phyloP scores from a whole-genome alignment of 1,139 yeast species.

The Martiniozyma asiatica region DNA sequence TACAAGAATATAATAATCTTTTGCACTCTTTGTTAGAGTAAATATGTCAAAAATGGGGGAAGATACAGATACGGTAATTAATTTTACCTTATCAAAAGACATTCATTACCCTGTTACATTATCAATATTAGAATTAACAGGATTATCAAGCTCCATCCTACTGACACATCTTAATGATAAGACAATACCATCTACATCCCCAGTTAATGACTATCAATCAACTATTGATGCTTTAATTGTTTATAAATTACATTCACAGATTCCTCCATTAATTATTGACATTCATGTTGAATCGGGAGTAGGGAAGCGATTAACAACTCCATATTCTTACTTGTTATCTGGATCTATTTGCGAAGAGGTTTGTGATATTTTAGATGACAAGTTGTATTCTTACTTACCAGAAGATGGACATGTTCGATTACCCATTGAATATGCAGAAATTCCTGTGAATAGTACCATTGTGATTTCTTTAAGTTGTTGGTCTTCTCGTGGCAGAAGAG shows the following conservation, averaged over 20 bases:
- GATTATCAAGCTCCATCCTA: constrained; percentile 6
- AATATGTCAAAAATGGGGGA: no score
- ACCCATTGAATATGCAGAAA: constrained; percentile 59
- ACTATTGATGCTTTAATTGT: constrained; percentile 6
- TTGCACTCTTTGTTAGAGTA: no score
- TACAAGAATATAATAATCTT: no score
- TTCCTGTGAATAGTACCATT: constrained; percentile 50
- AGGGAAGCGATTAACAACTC: constrained; percentile 50
- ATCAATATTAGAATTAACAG: constrained; percentile 6
- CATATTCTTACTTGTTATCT: constrained; percentile 31
- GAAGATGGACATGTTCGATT: constrained; percentile 38
- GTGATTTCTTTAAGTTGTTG: constrained; percentile 29
- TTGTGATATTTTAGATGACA: no score
- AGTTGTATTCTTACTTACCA: not conserved
- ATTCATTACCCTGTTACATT: constrained; percentile 38
- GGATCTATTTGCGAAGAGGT: not conserved
- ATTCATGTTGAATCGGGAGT: constrained; percentile 48
- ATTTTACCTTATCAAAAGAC: constrained; percentile 67
- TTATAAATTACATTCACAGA: constrained; percentile 2
- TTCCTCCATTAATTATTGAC: constrained; percentile 33
- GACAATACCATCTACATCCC: not conserved
- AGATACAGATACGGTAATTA: constrained; percentile 10
- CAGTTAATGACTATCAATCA: not conserved
- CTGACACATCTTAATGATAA: constrained; percentile 1
- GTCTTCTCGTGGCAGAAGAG: constrained; percentile 42